Evolutionary conservation across 495 filamentous ascomycete genomes (phyloP).

Genomic region (Xylaria cubensis): DNA sequence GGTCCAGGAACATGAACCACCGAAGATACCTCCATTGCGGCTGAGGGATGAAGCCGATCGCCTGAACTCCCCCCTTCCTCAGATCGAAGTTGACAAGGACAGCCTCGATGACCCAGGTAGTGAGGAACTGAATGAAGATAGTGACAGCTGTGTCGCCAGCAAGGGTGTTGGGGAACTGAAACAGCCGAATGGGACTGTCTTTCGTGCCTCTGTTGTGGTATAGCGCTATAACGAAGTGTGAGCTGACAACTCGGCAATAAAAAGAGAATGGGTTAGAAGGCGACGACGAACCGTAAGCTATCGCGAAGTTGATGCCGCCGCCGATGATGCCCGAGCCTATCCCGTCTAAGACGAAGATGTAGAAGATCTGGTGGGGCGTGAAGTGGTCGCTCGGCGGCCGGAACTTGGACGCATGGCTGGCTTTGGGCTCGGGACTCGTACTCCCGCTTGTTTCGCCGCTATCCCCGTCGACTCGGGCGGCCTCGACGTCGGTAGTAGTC

Average conservation of each 20-base stretch:
- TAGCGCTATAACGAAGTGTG: conserved; percentile 24
- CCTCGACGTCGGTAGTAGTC: conserved; percentile 35
- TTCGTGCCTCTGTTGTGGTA: conserved; percentile 38
- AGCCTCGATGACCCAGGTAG: conserved; percentile 41
- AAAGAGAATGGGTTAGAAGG: not conserved
- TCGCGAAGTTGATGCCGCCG: conserved; percentile 53
- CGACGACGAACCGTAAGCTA: conserved; percentile 46
- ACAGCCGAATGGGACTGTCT: conserved; percentile 44
- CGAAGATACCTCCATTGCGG: conserved; percentile 33
- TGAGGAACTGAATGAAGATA: conserved; percentile 37
- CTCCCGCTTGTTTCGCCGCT: conserved; percentile 13
- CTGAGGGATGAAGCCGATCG: conserved; percentile 47
- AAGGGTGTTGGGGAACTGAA: conserved; percentile 50
- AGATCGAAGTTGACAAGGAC: conserved; percentile 49
- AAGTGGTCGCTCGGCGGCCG: conserved; percentile 42
- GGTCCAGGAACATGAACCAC: conserved; percentile 52
- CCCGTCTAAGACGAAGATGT: conserved; percentile 49
- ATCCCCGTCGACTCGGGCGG: conserved; percentile 17
- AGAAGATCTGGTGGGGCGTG: conserved; percentile 47
- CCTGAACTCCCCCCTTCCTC: conserved; percentile 42
- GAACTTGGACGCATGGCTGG: conserved; percentile 1
- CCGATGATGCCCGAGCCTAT: conserved; percentile 47
- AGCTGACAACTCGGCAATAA: not conserved
- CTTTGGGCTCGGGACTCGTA: conserved; percentile 12
- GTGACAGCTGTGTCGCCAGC: conserved; percentile 50